Conservation (phyloP, 306 rosid genomes). For the Herpetospermum pedunculosum region DNA sequence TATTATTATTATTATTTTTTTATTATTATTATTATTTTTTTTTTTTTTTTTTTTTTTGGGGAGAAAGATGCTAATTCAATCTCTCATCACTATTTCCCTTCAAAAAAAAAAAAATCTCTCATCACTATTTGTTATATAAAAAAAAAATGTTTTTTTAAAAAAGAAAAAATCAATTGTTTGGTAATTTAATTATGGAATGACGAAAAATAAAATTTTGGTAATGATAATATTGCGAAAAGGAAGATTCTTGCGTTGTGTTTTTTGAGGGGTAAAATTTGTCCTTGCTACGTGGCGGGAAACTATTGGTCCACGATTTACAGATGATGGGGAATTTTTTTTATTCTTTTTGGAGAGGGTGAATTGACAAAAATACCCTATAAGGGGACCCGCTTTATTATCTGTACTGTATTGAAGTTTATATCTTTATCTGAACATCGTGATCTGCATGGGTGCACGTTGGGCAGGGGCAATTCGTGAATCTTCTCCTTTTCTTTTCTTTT, state of each 20-base stretch:
- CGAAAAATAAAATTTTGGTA: background rate
- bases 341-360: background rate
- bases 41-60: no score
- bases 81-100: no score
- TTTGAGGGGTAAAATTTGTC: background rate
- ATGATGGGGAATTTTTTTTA: background rate
- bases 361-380: background rate
- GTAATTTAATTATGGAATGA: background rate
- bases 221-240: background rate
- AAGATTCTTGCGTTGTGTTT: background rate
- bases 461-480: background rate
- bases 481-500: background rate
- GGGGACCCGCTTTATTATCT: background rate
- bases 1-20: no score
- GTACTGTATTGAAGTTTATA: background rate
- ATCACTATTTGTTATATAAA: no score
- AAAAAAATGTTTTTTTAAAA: no score
- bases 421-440: background rate
- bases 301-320: background rate
- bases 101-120: no score
- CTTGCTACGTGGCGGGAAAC: background rate
- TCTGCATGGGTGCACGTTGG: constrained; percentile 7
- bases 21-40: no score
- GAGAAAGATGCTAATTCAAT: no score
- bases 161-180: background rate